Conservation (phyloP, 2,329 filamentous ascomycete species). For the Talaromyces rugulosus region DNA sequence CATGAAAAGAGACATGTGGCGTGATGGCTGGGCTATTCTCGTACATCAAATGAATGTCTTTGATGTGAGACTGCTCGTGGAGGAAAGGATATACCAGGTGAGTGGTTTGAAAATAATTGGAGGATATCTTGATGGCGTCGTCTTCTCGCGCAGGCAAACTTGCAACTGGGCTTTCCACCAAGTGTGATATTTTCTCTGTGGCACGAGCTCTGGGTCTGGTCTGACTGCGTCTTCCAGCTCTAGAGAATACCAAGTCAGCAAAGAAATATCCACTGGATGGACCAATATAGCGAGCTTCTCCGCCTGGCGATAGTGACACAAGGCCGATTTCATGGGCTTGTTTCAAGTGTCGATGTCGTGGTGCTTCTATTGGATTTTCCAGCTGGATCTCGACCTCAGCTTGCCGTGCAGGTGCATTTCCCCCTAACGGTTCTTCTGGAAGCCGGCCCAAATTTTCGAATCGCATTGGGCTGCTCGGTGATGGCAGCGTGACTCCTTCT, state of each 20-base stretch:
- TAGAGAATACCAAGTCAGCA: conserved; percentile 46
- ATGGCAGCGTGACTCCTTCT: background rate
- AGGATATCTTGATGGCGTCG: conserved; percentile 39
- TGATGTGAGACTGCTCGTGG: conserved; percentile 42
- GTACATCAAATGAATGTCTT: conserved; percentile 34
- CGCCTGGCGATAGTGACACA: conserved; percentile 47
- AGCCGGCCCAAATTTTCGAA: background rate
- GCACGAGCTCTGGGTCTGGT: background rate
- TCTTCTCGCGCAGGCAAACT: conserved; percentile 28
- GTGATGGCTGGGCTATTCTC: conserved; percentile 17
- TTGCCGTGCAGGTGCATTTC: background rate
- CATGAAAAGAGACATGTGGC: conserved; percentile 42
- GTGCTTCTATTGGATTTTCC: background rate
- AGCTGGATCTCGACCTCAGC: background rate
- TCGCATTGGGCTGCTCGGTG: background rate
- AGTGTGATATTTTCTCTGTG: background rate
- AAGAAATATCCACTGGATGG: conserved; percentile 55
- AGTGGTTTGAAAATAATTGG: conserved; percentile 47
- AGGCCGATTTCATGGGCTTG: conserved; percentile 51
- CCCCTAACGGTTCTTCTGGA: background rate
- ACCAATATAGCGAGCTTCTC: conserved; percentile 49
- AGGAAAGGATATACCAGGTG: conserved; percentile 50
- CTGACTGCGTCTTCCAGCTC: conserved; percentile 20
- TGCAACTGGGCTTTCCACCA: conserved; percentile 6
- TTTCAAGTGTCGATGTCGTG: conserved; percentile 15